Percentiles rank a stretch among this genome's conserved stretches.
These are phyloP conservation scores for Suillus bovinus DNA, from an alignment of 768 basidiomycete genomes.

Conservation along the genomic window DNA sequence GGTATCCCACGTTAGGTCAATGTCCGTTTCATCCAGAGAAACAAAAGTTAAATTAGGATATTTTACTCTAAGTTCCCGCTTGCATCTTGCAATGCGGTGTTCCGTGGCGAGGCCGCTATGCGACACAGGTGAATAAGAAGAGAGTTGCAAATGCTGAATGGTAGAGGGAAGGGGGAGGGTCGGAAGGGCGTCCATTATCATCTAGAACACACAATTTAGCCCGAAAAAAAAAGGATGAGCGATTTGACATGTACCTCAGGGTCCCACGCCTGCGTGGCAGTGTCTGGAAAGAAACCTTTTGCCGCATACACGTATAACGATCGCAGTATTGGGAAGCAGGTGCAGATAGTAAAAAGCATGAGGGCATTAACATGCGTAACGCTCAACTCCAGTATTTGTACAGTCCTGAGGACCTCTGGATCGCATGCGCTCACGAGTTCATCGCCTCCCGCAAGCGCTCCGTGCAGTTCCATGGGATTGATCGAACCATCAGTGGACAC, in stretches of 20 bases:
- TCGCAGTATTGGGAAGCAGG: slow-evolving; percentile 5
- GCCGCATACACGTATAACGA: slow-evolving; percentile 6
- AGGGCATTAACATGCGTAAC: slow-evolving; percentile 6
- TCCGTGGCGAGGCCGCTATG: not conserved
- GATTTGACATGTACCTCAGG: slow-evolving; percentile 5
- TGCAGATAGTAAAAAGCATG: slow-evolving; percentile 3
- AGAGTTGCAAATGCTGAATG: slow-evolving; percentile 4
- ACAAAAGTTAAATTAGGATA: slow-evolving; percentile 7
- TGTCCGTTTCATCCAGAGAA: slow-evolving; percentile 9
- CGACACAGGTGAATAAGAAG: not conserved
- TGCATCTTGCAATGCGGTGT: not conserved
- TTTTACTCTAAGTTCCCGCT: not conserved
- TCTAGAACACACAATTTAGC: slow-evolving; percentile 1
- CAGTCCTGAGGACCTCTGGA: slow-evolving; percentile 3
- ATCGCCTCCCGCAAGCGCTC: slow-evolving; percentile 2
- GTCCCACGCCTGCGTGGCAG: not conserved
- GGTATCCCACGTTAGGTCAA: slow-evolving; percentile 5
- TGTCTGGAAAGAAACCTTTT: not conserved
- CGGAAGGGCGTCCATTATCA: slow-evolving; percentile 2
- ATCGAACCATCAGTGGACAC: not conserved
- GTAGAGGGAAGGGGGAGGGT: slow-evolving; percentile 6
- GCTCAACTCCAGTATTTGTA: slow-evolving; percentile 2
- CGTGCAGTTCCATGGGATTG: not conserved
- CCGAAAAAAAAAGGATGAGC: not conserved
- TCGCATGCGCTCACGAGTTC: not conserved